Evolutionary conservation across 2,329 filamentous ascomycete species (phyloP).

Genomic region (Calonectria hongkongensis): DNA sequence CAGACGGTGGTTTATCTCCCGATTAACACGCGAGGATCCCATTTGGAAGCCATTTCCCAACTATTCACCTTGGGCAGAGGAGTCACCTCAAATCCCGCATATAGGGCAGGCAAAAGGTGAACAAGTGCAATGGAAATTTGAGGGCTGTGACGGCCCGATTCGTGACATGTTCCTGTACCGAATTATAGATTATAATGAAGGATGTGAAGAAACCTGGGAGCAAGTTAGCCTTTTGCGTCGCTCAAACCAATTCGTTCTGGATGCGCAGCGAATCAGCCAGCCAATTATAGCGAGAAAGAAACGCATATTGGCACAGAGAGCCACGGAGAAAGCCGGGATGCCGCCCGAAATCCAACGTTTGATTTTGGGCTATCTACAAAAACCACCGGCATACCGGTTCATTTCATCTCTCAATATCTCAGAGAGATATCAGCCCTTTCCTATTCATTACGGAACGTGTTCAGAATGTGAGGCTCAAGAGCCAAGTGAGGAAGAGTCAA

Average conservation of each 20-base stretch:
- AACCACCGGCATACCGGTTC: not conserved
- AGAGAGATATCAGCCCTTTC: slow-evolving; percentile 5
- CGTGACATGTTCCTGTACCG: not conserved
- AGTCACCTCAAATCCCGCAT: not conserved
- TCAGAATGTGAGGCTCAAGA: not conserved
- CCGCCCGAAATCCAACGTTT: slow-evolving; percentile 6
- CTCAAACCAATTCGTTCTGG: slow-evolving; percentile 23
- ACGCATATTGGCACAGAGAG: not conserved
- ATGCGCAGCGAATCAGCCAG: slow-evolving; percentile 5
- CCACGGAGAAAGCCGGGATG: not conserved
- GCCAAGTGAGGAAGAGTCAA: not conserved
- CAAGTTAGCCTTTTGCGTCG: not conserved
- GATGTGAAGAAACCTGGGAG: not conserved
- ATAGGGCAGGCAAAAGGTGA: not conserved
- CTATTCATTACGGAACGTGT: not conserved
- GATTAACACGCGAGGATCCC: not conserved
- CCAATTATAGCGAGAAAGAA: not conserved
- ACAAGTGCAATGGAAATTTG: not conserved
- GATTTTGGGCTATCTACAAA: not conserved
- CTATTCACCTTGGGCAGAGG: not conserved
- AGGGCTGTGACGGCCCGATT: slow-evolving; percentile 20
- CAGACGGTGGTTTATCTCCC: not conserved
- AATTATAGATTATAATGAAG: not conserved
- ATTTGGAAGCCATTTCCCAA: not conserved
- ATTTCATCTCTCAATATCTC: slow-evolving; percentile 12